Evolutionary conservation across 768 basidiomycete genomes (phyloP).

Genomic region (Crassisporium funariophilum): DNA sequence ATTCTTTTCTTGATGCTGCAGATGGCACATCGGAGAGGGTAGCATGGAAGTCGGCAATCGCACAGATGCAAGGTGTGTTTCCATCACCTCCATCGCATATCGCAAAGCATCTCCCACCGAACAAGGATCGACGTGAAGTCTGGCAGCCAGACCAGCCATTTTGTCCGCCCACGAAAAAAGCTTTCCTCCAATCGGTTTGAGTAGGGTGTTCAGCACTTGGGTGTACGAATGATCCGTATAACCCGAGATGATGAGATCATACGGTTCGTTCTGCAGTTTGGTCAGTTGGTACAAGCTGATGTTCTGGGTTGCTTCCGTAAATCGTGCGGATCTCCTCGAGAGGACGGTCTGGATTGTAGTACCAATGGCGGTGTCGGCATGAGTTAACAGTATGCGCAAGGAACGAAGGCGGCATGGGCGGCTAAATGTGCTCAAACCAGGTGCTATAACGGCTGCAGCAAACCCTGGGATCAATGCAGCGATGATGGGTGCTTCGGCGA

Average conservation of each 20-base stretch:
- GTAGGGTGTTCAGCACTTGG: slow-evolving; percentile 13
- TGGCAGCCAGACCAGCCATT: slow-evolving; percentile 5
- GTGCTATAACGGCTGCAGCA: slow-evolving; percentile 16
- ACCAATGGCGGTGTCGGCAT: slow-evolving; percentile 14
- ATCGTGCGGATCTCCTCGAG: not conserved
- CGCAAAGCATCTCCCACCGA: slow-evolving; percentile 12
- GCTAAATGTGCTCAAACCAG: slow-evolving; percentile 18
- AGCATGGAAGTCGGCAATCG: too few species aligned
- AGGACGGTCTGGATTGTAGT: slow-evolving; percentile 1
- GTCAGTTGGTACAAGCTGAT: slow-evolving; percentile 12
- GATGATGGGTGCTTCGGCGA: slow-evolving; percentile 5
- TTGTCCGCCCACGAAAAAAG: slow-evolving; percentile 13
- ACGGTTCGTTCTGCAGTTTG: slow-evolving; percentile 5
- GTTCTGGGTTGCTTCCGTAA: slow-evolving; percentile 5
- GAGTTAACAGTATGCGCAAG: slow-evolving; percentile 18
- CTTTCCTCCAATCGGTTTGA: slow-evolving; percentile 4
- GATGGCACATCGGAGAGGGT: too few species aligned
- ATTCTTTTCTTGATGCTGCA: too few species aligned
- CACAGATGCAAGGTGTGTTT: not conserved
- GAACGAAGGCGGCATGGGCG: slow-evolving; percentile 12
- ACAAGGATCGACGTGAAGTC: slow-evolving; percentile 9
- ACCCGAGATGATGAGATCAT: slow-evolving; percentile 15
- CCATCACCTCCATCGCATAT: slow-evolving; percentile 1
- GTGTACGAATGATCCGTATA: slow-evolving; percentile 9
- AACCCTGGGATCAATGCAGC: slow-evolving; percentile 17